Evolutionary conservation across 257 asterid genomes (phyloP).

Genomic region (Nicotiana noctiflora): DNA sequence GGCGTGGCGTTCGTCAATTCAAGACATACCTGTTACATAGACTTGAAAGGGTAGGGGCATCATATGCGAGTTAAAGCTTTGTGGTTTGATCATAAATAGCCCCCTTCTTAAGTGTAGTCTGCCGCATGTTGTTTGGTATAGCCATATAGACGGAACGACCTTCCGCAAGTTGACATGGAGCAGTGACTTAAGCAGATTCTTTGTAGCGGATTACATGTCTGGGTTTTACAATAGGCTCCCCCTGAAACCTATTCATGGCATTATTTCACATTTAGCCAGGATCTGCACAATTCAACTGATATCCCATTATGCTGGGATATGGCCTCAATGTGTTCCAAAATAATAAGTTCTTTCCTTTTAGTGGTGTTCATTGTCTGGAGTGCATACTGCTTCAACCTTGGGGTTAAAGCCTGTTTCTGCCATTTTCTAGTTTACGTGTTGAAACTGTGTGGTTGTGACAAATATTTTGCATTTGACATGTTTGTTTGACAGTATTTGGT

Average conservation of each 20-base stretch:
- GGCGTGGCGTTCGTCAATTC: constrained; percentile 96
- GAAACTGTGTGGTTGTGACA: not conserved
- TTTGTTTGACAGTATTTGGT: not conserved
- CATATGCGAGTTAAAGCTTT: constrained; percentile 19
- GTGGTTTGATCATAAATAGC: constrained; percentile 1
- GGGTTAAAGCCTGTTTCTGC: not conserved
- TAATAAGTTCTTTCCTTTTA: not conserved
- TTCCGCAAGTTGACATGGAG: constrained; percentile 2
- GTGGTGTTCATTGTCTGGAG: not conserved
- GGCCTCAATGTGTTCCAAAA: not conserved
- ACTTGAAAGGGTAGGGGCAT: constrained; percentile 58
- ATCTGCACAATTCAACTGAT: not conserved
- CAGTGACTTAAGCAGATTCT: constrained; percentile 1
- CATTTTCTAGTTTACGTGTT: not conserved
- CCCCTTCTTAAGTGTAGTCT: not conserved
- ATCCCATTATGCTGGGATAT: not conserved
- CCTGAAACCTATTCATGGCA: not conserved
- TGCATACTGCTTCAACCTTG: not conserved
- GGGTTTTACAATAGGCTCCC: not conserved
- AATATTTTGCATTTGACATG: not conserved
- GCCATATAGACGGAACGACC: not conserved
- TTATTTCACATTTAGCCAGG: not conserved
- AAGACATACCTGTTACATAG: constrained; percentile 82
- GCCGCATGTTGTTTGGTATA: not conserved
- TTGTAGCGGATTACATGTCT: not conserved